phyloP scores from a whole-genome alignment of 257 asterid species.

The Catharanthus roseus region DNA sequence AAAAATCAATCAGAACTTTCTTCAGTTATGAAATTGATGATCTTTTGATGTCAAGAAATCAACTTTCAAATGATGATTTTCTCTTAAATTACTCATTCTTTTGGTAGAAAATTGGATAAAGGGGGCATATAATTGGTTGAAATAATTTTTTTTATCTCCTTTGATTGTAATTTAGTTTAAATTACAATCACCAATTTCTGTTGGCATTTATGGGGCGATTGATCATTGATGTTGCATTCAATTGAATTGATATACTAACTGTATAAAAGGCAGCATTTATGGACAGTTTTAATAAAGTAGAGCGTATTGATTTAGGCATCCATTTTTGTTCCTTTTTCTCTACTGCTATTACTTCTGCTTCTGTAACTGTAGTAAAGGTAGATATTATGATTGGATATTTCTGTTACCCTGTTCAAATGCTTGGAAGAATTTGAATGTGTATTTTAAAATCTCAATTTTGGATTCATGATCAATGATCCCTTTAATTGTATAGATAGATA shows the following conservation, averaged over 20 bases:
- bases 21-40: neutral
- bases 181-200: neutral
- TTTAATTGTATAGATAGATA: neutral
- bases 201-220: slow-evolving; percentile 13
- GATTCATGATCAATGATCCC: neutral
- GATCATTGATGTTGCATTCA: slow-evolving; percentile 14
- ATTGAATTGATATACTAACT: slow-evolving; percentile 12
- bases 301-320: slow-evolving; percentile 2
- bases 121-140: neutral
- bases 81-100: neutral
- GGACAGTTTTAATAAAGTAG: neutral
- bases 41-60: neutral
- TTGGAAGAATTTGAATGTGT: too few relatives aligned
- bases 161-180: slow-evolving; percentile 6
- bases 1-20: neutral
- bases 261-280: slow-evolving; percentile 12
- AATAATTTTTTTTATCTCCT: neutral
- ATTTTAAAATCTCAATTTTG: neutral
- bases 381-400: neutral
- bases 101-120: neutral
- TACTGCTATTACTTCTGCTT: too few relatives aligned
- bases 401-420: slow-evolving; percentile 3
- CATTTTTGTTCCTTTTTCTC: neutral
- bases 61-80: neutral
- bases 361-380: neutral